A percentile compares a stretch with the other conserved stretches of the same genome.
Conservation (phyloP, 2,329 filamentous ascomycete species). For the Leptodontidium sp. region DNA sequence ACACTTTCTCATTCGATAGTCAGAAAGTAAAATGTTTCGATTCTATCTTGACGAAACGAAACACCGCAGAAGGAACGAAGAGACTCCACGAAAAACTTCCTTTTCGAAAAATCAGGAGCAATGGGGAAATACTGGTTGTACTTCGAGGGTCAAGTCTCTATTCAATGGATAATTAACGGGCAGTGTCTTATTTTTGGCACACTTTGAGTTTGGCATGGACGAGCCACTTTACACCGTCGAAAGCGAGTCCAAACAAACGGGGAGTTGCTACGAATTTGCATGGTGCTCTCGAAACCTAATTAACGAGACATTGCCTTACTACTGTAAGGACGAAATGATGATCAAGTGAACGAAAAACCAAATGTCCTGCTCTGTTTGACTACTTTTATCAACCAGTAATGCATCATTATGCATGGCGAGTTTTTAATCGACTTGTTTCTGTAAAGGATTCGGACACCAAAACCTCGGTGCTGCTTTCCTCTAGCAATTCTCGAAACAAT, state of each 20-base stretch:
- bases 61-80: not conserved
- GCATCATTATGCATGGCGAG: not conserved
- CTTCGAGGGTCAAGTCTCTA: too few relatives aligned
- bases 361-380: too few relatives aligned
- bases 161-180: too few relatives aligned
- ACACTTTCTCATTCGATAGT: not conserved
- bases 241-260: not conserved
- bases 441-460: not conserved
- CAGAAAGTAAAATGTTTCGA: not conserved
- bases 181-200: not conserved
- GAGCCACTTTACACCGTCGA: not conserved
- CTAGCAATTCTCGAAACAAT: too few relatives aligned
- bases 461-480: too few relatives aligned
- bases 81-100: not conserved
- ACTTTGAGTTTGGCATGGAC: not conserved
- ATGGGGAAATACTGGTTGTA: not conserved
- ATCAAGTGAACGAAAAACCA: not conserved
- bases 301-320: not conserved
- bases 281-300: not conserved
- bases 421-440: not conserved
- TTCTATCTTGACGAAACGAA: not conserved
- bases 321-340: not conserved
- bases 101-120: not conserved
- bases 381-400: too few relatives aligned
- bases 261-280: not conserved